These are phyloP conservation scores for Suillus tomentosus DNA, from an alignment of 768 basidiomycete species.

Conservation along the genomic window DNA sequence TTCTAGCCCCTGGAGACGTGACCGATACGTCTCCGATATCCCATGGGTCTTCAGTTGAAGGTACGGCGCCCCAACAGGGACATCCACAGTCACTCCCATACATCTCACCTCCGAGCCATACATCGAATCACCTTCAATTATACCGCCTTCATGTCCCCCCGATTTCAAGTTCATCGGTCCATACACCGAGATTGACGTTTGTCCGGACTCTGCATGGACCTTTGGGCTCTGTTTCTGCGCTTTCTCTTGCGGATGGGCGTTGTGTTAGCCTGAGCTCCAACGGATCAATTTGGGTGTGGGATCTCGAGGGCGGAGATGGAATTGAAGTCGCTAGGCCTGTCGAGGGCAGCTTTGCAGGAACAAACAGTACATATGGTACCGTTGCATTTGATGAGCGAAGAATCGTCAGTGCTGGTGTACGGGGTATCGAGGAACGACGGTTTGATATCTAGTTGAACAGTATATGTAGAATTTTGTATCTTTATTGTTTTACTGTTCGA, in stretches of 20 bases:
- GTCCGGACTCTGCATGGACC: slow-evolving; percentile 74
- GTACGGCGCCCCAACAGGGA: slow-evolving; percentile 29
- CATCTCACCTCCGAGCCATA: slow-evolving; percentile 42
- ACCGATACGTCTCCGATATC: slow-evolving; percentile 16
- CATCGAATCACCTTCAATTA: slow-evolving; percentile 63
- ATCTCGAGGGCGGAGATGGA: slow-evolving; percentile 60
- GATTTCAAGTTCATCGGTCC: slow-evolving; percentile 48
- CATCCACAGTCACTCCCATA: slow-evolving; percentile 18
- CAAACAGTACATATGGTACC: slow-evolving; percentile 36
- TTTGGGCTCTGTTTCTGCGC: slow-evolving; percentile 60
- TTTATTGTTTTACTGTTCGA: neutral
- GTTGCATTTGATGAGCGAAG: slow-evolving; percentile 76
- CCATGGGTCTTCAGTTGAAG: slow-evolving; percentile 20
- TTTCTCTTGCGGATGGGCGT: slow-evolving; percentile 79
- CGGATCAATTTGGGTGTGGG: slow-evolving; percentile 86
- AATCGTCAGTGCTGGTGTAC: slow-evolving; percentile 52
- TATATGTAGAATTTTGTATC: neutral
- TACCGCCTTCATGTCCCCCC: slow-evolving; percentile 70
- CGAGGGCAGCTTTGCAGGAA: slow-evolving; percentile 40
- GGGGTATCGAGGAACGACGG: slow-evolving; percentile 36
- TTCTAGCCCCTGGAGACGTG: slow-evolving; percentile 62
- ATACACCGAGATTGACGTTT: slow-evolving; percentile 67
- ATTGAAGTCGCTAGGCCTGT: slow-evolving; percentile 33
- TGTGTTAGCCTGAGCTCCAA: slow-evolving; percentile 75
- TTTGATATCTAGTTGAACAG: slow-evolving; percentile 32